Conservation (phyloP, 305 asterid species). For the Ajuga reptans region DNA sequence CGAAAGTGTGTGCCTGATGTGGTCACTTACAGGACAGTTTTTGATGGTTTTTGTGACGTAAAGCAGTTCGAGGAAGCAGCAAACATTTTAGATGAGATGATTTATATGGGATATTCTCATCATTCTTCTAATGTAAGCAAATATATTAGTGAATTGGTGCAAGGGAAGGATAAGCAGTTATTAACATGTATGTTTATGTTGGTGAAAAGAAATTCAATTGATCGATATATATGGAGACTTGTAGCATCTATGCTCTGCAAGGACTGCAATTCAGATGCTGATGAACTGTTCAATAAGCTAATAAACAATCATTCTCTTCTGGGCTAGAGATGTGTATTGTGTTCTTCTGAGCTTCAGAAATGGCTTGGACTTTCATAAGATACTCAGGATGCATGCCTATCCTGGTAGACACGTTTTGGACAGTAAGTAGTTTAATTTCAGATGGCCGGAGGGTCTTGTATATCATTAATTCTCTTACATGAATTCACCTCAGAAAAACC, state of each 20-base stretch:
- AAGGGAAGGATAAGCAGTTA: slow-evolving; percentile 30
- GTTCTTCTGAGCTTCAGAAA: background rate
- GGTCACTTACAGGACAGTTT: slow-evolving; percentile 48
- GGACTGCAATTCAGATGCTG: slow-evolving; percentile 27
- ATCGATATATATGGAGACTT: slow-evolving; percentile 47
- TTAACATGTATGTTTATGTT: slow-evolving; percentile 35
- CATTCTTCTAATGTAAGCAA: slow-evolving; percentile 35
- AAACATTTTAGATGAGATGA: slow-evolving; percentile 62
- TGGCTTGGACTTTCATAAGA: background rate
- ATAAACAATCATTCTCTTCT: slow-evolving; percentile 15
- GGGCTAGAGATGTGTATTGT: slow-evolving; percentile 1
- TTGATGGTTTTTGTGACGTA: slow-evolving; percentile 56
- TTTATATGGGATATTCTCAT: slow-evolving; percentile 46
- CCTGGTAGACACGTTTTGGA: background rate
- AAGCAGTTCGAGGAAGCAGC: slow-evolving; percentile 51
- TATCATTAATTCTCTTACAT: background rate
- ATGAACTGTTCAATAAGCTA: slow-evolving; percentile 32
- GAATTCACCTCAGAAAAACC: background rate
- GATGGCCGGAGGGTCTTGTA: background rate
- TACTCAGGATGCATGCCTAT: background rate
- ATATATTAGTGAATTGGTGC: slow-evolving; percentile 32
- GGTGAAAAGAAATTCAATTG: slow-evolving; percentile 42
- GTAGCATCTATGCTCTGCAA: slow-evolving; percentile 35
- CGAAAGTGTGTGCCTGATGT: slow-evolving; percentile 54
- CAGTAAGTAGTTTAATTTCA: background rate